Evolutionary conservation across 768 basidiomycete species (phyloP), one percentile per base, ranked within the genome.

Genomic region (Tricholoma flavovirens): DNA sequence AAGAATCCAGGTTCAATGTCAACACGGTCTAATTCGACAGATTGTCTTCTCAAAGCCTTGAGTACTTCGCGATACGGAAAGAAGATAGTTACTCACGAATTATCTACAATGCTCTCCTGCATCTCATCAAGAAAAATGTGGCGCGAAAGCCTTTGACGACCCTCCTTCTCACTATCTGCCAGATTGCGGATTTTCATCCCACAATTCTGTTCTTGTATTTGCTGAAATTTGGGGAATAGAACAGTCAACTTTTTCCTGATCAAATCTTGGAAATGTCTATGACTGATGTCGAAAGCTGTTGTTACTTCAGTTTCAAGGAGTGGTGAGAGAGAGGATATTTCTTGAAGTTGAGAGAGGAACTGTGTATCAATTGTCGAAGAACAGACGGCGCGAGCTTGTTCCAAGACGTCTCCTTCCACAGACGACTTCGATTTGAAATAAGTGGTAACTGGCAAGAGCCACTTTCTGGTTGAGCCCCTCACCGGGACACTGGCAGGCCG

Each of bases 101-200:
- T 12, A 10, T 19, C 12, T 19, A 30, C 22, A 33, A 17, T 43
- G 5, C 17, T n/a, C 52, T 24, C 40, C 17, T 45, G 43, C 35
- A 56, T 50, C 4, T 56, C 49, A 30, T 40, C 22, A n/a, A 49
- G 17, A 22, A 56, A 35, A 21, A 55, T 14, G 17, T 24, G 54
- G 4, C 17, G 29, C 12, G 43, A 48, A 33, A 6, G 2, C 54
- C 33, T 42, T 12, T 21, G 4, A 36, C 19, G 54, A 5, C 48
- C 30, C 22, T 36, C 30, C 45, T 22, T 42, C 24, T 45, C 32
- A 12, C 45, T 49, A 11, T 4, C 22, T 19, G 33, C 54, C 30
- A 48, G 26, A 12, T 30, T 30, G 9, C 17, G 54, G 12, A 55
- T 21, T 30, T 49, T 45, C 2, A 2, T 15, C 19, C 2, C 8